Base-by-base conservation (phyloP, 192 early-diverging fungal species). In the Mortierella claussenii region DNA sequence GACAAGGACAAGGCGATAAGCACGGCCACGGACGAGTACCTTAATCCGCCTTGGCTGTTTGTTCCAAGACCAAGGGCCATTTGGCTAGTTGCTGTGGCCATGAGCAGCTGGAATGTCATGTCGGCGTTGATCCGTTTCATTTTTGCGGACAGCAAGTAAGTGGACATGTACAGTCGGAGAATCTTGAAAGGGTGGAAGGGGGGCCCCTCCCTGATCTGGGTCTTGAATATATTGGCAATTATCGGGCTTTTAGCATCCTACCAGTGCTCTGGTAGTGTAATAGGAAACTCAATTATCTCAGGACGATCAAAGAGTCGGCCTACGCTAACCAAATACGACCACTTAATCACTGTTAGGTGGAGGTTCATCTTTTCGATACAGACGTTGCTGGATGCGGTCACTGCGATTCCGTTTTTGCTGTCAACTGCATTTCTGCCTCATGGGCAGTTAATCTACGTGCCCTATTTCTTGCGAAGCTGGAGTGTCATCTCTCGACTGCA, bases 391-490 rank as follows among this genome's bases (percentile, higher is more conserved):
- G 87, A 87, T 65, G 27, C 79, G 23, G 17, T 86, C 23, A 88
- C 83, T 8, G 82, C 84, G 0, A 42, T 85, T 28, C 89, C 89
- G 18, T 88, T 90, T 67, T 20, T 90, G 20, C 27, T 85, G 10
- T 80, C 81, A 4, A 60, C 68, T 15, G 42, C 46, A 18, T 80
- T 82, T 43, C 45, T 87, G 15, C 61, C 58, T 4, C 24, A 69
- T 65, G 84, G 82, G 5, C 74, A 82, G 48, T 86, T 48, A 52
- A 60, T 89, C 26, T 88, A 83, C 32, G 79, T 91, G 1, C 90
- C 90, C 15, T 91, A 88, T 52, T 91, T 89, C 79, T 54, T 92
- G 31, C 65, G 85, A 28, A 84, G 85, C 30, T 79, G 87, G 68
- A 80, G 81, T 20, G 79, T 89, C 12, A 71, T 90, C 8, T 65